phyloP scores from a whole-genome alignment of 257 asterid species.

The Solanum tarapatanum region DNA sequence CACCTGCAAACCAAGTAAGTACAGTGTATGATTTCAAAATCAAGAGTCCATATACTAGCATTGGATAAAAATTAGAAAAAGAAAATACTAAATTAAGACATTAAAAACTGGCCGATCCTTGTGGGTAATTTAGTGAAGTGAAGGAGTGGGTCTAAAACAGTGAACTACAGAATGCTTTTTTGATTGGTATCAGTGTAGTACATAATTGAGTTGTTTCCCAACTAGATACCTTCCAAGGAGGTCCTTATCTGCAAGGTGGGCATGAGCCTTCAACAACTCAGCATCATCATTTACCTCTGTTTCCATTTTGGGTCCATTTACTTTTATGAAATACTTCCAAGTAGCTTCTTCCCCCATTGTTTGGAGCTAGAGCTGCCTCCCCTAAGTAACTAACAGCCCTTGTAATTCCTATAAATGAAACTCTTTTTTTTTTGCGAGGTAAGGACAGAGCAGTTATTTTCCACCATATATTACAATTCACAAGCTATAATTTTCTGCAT shows the following conservation, averaged over 20 bases:
- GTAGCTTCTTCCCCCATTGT: neutral
- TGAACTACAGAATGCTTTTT: neutral
- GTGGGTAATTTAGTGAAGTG: neutral
- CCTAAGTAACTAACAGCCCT: neutral
- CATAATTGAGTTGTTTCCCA: neutral
- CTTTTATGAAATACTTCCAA: neutral
- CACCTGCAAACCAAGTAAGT: conserved; percentile 38
- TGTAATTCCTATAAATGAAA: neutral
- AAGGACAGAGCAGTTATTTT: neutral
- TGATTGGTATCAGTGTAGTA: neutral
- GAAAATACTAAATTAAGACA: neutral
- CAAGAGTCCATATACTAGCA: neutral
- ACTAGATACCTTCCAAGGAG: neutral
- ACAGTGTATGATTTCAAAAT: neutral
- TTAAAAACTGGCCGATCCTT: neutral
- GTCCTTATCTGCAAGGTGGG: neutral
- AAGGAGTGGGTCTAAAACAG: neutral
- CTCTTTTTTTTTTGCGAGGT: neutral
- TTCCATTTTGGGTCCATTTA: neutral
- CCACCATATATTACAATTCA: neutral
- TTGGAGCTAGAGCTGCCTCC: neutral
- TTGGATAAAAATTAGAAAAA: neutral
- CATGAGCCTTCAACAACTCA: neutral
- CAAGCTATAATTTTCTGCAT: neutral
- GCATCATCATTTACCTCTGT: neutral